Evolutionary conservation across 2,329 filamentous ascomycete genomes (phyloP).

Genomic region (Claviceps purpurea): DNA sequence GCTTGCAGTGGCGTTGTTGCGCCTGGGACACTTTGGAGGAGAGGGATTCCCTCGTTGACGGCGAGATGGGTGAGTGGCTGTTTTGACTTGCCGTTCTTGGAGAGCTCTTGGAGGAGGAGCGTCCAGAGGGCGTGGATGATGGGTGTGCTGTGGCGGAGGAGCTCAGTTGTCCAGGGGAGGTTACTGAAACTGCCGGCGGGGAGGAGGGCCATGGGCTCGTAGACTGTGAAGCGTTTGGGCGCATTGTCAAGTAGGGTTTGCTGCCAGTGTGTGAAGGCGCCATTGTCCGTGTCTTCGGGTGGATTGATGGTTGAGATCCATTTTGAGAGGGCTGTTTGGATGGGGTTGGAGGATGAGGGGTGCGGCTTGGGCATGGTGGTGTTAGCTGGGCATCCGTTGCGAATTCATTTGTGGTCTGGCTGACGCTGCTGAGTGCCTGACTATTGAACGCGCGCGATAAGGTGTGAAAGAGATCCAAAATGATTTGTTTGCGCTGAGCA

Average conservation of each 20-base stretch:
- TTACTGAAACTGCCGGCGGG: conserved; percentile 43
- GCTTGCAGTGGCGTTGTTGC: not conserved
- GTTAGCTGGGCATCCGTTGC: not conserved
- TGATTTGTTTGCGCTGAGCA: not conserved
- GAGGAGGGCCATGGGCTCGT: conserved; percentile 47
- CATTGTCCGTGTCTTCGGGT: not conserved
- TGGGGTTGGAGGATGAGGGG: conserved; percentile 13
- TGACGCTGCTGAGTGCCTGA: not conserved
- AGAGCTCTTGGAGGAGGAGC: conserved; percentile 33
- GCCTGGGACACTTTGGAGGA: conserved; percentile 20
- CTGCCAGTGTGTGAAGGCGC: conserved; percentile 6
- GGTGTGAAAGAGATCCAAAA: not conserved
- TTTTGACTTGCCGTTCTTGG: conserved; percentile 22
- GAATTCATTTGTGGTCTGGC: not conserved
- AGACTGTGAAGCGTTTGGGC: conserved; percentile 46
- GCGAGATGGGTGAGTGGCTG: conserved; percentile 40
- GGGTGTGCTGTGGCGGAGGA: conserved; percentile 15
- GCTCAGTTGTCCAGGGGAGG: conserved; percentile 24
- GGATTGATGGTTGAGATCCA: conserved; percentile 14
- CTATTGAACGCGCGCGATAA: not conserved
- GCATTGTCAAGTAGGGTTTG: conserved; percentile 24
- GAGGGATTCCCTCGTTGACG: conserved; percentile 48
- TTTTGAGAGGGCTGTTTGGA: conserved; percentile 17
- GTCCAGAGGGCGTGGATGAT: conserved; percentile 30
- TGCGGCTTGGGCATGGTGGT: conserved; percentile 15